A percentile compares a stretch with the other conserved stretches of the same genome.
These are phyloP conservation scores for Phlegmacium glaucopus DNA, from an alignment of 768 basidiomycete species.

Conservation along the genomic window DNA sequence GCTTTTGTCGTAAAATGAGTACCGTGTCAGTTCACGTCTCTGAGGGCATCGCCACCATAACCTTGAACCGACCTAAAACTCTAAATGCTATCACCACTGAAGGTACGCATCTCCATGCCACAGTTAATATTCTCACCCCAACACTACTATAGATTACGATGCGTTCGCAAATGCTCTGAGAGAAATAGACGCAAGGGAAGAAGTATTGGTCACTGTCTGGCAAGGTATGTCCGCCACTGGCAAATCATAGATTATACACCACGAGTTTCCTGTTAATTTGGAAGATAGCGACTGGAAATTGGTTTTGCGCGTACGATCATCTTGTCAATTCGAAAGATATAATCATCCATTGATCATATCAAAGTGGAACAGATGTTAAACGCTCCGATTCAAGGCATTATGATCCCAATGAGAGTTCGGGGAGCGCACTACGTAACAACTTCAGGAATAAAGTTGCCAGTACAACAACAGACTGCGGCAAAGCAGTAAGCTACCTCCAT, in stretches of 20 bases:
- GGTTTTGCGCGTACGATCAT: slow-evolving; percentile 67
- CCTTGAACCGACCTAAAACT: slow-evolving; percentile 55
- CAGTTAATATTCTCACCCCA: neutral
- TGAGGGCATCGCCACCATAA: slow-evolving; percentile 64
- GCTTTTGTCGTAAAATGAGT: neutral
- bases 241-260: neutral
- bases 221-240: slow-evolving; percentile 43
- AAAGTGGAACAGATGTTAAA: slow-evolving; percentile 60
- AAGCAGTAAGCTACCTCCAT: slow-evolving; percentile 45
- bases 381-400: slow-evolving; percentile 11
- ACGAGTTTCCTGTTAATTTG: neutral
- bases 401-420: slow-evolving; percentile 7
- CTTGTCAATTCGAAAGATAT: neutral
- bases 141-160: slow-evolving; percentile 49
- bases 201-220: slow-evolving; percentile 65
- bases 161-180: slow-evolving; percentile 55
- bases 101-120: slow-evolving; percentile 29
- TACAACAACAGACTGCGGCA: slow-evolving; percentile 57
- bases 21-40: slow-evolving; percentile 45
- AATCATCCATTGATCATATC: neutral
- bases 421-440: slow-evolving; percentile 38
- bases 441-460: slow-evolving; percentile 44
- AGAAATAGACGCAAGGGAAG: slow-evolving; percentile 53
- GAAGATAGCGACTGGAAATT: slow-evolving; percentile 53
- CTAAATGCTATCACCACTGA: slow-evolving; percentile 58